Percentiles rank a stretch among this genome's conserved stretches.
These are phyloP conservation scores for Fraxinus excelsior DNA, from an alignment of 257 asterid species.

Conservation along the genomic window DNA sequence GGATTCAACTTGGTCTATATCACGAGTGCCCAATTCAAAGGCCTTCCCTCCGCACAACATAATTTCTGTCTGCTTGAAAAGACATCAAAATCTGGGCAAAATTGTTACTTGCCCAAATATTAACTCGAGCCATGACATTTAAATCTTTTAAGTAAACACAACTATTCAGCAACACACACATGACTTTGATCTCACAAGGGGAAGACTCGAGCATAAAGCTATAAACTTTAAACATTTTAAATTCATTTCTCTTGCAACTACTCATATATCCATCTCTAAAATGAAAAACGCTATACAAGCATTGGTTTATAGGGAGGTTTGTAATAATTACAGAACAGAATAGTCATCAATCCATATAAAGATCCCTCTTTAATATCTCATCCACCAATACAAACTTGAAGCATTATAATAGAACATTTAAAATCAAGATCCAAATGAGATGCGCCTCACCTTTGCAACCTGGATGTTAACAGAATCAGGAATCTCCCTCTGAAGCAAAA, in stretches of 20 bases:
- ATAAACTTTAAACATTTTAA: no score
- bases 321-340: background rate
- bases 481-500: constrained; percentile 95
- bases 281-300: background rate
- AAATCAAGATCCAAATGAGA: constrained; percentile 14
- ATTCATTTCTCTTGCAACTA: constrained; percentile 5
- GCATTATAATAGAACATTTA: background rate
- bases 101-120: background rate
- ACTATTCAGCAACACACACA: no score
- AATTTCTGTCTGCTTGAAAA: background rate
- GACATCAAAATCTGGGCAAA: background rate
- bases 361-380: background rate
- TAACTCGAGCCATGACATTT: constrained; percentile 2
- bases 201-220: no score
- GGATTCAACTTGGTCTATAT: background rate
- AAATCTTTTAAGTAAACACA: constrained; percentile 7
- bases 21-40: background rate
- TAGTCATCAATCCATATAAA: no score
- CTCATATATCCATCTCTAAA: constrained; percentile 8
- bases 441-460: constrained; percentile 83
- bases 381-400: background rate
- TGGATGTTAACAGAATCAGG: constrained; percentile 84
- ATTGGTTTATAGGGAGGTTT: background rate
- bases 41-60: background rate
- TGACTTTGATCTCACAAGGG: no score